These are phyloP conservation scores for Fusarium multiceps DNA, from an alignment of 2,329 filamentous ascomycete species.

Conservation along the genomic window DNA sequence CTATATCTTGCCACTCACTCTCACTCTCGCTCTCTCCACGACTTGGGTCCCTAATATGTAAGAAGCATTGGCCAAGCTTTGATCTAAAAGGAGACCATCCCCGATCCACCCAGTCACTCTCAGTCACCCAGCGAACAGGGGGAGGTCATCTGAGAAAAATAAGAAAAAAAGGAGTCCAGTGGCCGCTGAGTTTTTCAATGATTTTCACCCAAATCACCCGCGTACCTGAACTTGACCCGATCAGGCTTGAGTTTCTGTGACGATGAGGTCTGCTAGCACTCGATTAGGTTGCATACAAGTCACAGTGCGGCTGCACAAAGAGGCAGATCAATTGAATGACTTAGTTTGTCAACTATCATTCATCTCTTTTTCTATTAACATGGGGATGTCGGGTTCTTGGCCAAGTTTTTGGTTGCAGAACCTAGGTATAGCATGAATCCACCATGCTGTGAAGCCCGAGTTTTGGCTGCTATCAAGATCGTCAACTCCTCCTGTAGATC, in stretches of 20 bases:
- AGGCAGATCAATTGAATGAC: neutral
- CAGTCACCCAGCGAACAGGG: constrained; percentile 7
- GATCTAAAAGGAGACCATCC: constrained; percentile 36
- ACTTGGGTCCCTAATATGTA: constrained; percentile 24
- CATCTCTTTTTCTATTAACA: neutral
- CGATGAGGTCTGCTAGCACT: constrained; percentile 20
- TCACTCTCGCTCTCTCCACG: constrained; percentile 7
- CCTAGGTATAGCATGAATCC: neutral
- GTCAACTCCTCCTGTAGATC: constrained; percentile 34
- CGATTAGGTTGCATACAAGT: constrained; percentile 8
- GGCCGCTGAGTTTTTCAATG: constrained; percentile 17
- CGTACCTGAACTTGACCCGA: constrained; percentile 41
- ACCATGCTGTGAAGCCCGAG: constrained; percentile 30
- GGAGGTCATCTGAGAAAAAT: neutral
- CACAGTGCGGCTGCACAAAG: constrained; percentile 25
- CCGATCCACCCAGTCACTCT: constrained; percentile 6
- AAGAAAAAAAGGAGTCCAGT: constrained; percentile 12
- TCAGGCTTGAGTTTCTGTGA: constrained; percentile 34
- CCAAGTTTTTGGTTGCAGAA: constrained; percentile 30
- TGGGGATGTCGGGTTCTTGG: constrained; percentile 12
- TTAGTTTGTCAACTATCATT: constrained; percentile 6
- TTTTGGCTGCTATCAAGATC: constrained; percentile 18
- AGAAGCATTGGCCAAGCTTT: constrained; percentile 42
- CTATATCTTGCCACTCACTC: neutral
- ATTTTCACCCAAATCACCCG: constrained; percentile 32